Base-by-base conservation (phyloP, 768 basidiomycete genomes). In the Psilocybe tampanensis region DNA sequence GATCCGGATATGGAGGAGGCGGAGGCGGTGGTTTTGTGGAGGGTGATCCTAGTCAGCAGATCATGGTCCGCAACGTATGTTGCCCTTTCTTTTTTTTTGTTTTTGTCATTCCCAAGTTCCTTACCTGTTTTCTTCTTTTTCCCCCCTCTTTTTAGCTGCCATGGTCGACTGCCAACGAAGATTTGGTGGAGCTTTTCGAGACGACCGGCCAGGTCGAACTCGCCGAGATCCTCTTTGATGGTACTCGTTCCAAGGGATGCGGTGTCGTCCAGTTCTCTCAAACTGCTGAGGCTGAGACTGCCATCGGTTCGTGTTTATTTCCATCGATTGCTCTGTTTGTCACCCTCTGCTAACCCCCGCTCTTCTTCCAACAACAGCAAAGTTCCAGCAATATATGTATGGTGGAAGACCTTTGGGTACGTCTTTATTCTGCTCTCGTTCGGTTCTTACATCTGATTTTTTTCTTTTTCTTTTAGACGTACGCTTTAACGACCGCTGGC, bases 101-200 rank as follows among this genome's bases (percentile, higher is more conserved):
- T 24, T n/a, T 17, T 55, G 2, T 33, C n/a, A n/a, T n/a, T n/a
- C n/a, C n/a, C n/a, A n/a, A n/a, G 26, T 49, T 21, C 54, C n/a
- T 17, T 55, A 22, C 36, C 21, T 45, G 4, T 15, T 23, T 34
- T 47, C 15, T 54, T 36, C 11, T 33, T 9, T 42, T 29, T 29
- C 36, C 21, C 45, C 4, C 53, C 33, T 12, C 29, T 11, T 42
- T 12, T 32, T 21, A 98, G 96, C 75, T 99, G 17, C 96, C 96
- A 1, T 99, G 95, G 95, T 98, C 96, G 9, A 99, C 96, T 44
- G 95, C 96, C 7, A 98, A 99, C 70, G 96, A 99, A 70, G 96
- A 99, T 70, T 77, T 99, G 43, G 95, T 99, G 19, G 96, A 99
- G 74, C 74, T 99, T 18, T 99, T 99, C 66, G 95, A 98, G 77